Conservation (phyloP, 2,329 filamentous ascomycete species). For the Microcyclospora tardicrescens region DNA sequence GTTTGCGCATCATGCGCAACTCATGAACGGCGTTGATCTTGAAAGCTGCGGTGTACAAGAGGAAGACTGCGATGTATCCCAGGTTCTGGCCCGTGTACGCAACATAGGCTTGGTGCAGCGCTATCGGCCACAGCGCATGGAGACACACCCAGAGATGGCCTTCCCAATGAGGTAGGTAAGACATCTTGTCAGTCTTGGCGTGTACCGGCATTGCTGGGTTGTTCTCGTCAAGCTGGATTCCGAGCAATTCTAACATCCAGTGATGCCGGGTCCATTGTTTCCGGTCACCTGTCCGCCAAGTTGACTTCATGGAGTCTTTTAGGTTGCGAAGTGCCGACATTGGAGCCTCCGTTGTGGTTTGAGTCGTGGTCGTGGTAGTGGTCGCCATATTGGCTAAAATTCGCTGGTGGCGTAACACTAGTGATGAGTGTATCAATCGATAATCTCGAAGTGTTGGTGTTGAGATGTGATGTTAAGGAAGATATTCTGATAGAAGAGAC, state of each 20-base stretch:
- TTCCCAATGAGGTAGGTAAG: slow-evolving; percentile 25
- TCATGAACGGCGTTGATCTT: slow-evolving; percentile 30
- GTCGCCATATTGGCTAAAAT: not conserved
- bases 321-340: not conserved
- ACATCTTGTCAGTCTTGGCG: slow-evolving; percentile 30
- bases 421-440: too few relatives aligned
- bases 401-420: too few relatives aligned
- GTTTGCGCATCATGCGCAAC: slow-evolving; percentile 25
- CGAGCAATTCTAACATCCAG: not conserved
- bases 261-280: not conserved
- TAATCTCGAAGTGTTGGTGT: too few relatives aligned
- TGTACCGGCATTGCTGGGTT: slow-evolving; percentile 20
- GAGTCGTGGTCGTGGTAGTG: not conserved
- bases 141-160: slow-evolving; percentile 29
- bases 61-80: slow-evolving; percentile 18
- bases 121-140: slow-evolving; percentile 26
- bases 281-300: not conserved
- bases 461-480: too few relatives aligned
- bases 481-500: too few relatives aligned
- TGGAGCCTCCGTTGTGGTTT: too few relatives aligned
- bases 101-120: slow-evolving; percentile 26
- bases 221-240: not conserved
- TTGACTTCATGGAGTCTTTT: not conserved
- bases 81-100: slow-evolving; percentile 21
- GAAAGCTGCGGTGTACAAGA: slow-evolving; percentile 30